Evolutionary conservation across 2,329 filamentous ascomycete genomes (phyloP).

Genomic region (Talaromyces sp.): DNA sequence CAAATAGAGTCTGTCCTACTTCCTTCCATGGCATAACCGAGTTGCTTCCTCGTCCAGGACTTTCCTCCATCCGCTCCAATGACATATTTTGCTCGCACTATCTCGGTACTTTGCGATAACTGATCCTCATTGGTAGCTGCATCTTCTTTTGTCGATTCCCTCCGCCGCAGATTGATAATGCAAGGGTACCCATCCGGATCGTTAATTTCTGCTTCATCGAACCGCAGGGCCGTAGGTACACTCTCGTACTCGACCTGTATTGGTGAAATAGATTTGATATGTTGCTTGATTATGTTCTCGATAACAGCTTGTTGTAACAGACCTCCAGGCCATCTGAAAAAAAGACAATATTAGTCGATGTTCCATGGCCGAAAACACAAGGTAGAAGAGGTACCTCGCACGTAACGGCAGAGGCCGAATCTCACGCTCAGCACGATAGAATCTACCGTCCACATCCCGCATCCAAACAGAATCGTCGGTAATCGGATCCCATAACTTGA

Average conservation of each 20-base stretch:
- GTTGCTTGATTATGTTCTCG: not conserved
- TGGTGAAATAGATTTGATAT: not conserved
- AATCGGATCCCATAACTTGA: slow-evolving; percentile 1
- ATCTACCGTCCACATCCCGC: not conserved
- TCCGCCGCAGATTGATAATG: not conserved
- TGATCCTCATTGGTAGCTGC: not conserved
- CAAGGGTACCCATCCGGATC: slow-evolving; percentile 4
- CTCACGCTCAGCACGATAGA: not conserved
- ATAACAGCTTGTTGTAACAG: slow-evolving; percentile 4
- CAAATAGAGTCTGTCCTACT: slow-evolving; percentile 14
- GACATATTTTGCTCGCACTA: slow-evolving; percentile 32
- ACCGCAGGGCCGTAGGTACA: not conserved
- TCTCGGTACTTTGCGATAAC: slow-evolving; percentile 34
- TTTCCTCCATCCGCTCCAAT: slow-evolving; percentile 27
- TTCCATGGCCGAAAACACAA: not conserved
- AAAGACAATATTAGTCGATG: not conserved
- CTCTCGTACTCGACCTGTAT: slow-evolving; percentile 4
- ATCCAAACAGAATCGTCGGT: not conserved
- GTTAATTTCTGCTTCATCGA: not conserved
- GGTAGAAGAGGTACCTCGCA: not conserved
- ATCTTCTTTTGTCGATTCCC: not conserved
- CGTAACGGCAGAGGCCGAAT: not conserved
- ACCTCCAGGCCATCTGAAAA: not conserved
- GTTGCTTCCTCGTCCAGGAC: slow-evolving; percentile 22
- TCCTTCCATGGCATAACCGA: slow-evolving; percentile 22